These are phyloP conservation scores for Alternaria ethzedia DNA, from an alignment of 2,329 filamentous ascomycete species.

Conservation along the genomic window DNA sequence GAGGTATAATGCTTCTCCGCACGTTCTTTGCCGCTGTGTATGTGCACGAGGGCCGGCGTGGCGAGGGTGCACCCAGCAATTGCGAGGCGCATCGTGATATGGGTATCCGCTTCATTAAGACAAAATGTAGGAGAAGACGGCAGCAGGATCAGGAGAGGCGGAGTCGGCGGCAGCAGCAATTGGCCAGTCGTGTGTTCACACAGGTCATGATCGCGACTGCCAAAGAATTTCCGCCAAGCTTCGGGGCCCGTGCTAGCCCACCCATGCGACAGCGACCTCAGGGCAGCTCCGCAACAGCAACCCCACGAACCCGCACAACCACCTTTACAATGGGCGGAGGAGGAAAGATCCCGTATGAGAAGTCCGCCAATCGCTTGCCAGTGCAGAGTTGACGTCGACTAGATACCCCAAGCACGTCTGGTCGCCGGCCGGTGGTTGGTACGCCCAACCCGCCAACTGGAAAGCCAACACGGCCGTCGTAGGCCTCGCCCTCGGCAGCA, in stretches of 20 bases:
- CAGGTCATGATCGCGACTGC: constrained; percentile 29
- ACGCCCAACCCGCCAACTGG: constrained; percentile 94
- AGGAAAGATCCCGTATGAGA: constrained; percentile 71
- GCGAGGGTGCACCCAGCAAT: constrained; percentile 57
- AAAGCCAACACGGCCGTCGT: constrained; percentile 86
- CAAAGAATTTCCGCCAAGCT: constrained; percentile 46
- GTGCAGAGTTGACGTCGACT: constrained; percentile 23
- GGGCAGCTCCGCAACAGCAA: constrained; percentile 21
- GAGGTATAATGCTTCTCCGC: constrained; percentile 33
- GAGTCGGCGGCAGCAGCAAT: constrained; percentile 28
- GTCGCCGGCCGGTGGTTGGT: constrained; percentile 98
- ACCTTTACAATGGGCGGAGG: constrained; percentile 70
- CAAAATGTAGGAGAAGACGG: constrained; percentile 5
- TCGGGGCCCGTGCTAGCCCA: constrained; percentile 20
- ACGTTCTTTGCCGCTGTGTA: constrained; percentile 28
- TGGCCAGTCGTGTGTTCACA: constrained; percentile 34
- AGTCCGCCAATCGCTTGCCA: constrained; percentile 17
- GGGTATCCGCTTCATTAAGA: constrained; percentile 67
- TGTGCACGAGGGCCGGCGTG: constrained; percentile 53
- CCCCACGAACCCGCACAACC: constrained; percentile 43
- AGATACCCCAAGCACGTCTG: constrained; percentile 99
- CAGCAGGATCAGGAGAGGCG: constrained; percentile 16
- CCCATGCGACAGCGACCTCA: constrained; percentile 29
- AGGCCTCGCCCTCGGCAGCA: constrained; percentile 69
- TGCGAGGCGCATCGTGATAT: constrained; percentile 66